Conservation (phyloP, 176 grass and related monocot species). For the Carex scoparia region DNA sequence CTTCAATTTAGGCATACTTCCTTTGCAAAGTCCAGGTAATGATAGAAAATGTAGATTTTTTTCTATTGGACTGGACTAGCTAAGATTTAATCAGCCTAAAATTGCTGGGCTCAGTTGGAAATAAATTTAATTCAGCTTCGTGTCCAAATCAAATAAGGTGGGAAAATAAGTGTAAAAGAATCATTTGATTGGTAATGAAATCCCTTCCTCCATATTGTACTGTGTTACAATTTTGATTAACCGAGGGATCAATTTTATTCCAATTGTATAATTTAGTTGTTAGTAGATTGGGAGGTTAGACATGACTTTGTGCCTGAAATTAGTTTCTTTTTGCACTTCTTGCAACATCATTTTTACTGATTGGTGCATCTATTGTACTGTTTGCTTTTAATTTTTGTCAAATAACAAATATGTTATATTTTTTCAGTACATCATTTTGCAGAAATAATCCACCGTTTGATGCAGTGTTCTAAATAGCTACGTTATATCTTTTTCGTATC, state of each 20-base stretch:
- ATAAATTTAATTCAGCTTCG: not conserved
- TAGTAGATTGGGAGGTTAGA: not conserved
- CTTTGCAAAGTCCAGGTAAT: not conserved
- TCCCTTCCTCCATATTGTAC: not conserved
- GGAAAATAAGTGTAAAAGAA: too few relatives aligned
- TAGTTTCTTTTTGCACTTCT: too few relatives aligned
- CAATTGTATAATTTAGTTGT: not conserved
- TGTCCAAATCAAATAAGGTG: too few relatives aligned
- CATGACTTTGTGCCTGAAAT: not conserved
- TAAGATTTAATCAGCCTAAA: not conserved
- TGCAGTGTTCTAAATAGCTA: too few relatives aligned
- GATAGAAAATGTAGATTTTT: not conserved
- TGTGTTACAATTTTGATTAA: not conserved
- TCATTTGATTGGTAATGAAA: not conserved
- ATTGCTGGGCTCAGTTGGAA: not conserved
- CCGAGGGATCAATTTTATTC: not conserved
- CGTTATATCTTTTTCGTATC: too few relatives aligned
- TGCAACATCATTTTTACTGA: too few relatives aligned
- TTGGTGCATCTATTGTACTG: too few relatives aligned
- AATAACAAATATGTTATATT: too few relatives aligned
- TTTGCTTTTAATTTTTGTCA: too few relatives aligned
- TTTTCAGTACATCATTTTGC: too few relatives aligned
- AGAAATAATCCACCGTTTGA: too few relatives aligned
- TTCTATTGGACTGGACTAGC: not conserved
- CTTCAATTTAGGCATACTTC: not conserved